phyloP scores from a whole-genome alignment of 108 stramenopile genomes.

The Nannochloropsis oceanica region DNA sequence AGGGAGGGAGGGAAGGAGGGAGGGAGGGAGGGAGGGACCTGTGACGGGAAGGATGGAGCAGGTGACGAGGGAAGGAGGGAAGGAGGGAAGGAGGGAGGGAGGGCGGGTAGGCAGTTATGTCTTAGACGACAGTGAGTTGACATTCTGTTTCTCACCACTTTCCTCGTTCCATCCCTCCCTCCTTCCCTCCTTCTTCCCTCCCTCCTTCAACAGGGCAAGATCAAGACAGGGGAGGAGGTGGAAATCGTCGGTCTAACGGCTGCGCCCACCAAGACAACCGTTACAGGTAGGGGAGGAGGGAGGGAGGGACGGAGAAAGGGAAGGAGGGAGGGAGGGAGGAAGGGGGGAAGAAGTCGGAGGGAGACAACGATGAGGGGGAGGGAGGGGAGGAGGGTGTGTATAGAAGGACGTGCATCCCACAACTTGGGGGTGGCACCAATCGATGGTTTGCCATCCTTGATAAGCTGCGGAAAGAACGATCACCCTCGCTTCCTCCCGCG shows the following conservation, averaged over 20 bases:
- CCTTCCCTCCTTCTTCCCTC: background rate
- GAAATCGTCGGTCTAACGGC: conserved; percentile 63
- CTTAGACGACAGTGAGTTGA: background rate
- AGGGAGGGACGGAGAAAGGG: background rate
- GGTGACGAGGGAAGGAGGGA: too few species aligned
- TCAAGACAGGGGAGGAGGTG: conserved; percentile 91
- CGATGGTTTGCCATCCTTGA: background rate
- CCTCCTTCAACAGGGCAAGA: conserved; percentile 39
- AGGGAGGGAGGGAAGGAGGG: background rate
- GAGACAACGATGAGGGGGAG: too few species aligned
- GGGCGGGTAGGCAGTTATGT: background rate
- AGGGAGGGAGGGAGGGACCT: too few species aligned
- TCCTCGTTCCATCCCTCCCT: background rate
- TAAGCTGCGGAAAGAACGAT: background rate
- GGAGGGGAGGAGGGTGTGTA: too few species aligned
- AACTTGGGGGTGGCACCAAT: background rate
- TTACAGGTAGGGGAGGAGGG: conserved; percentile 38
- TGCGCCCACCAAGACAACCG: conserved; percentile 64
- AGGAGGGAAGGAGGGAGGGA: too few species aligned
- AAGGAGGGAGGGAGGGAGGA: background rate
- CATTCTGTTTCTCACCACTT: background rate
- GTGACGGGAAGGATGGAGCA: too few species aligned
- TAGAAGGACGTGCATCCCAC: too few species aligned
- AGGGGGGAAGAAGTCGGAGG: too few species aligned
- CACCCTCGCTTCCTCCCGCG: background rate